Percentiles rank a stretch among this genome's conserved stretches.
Conservation (phyloP, 2,329 filamentous ascomycete species). For the Saccharata proteae region DNA sequence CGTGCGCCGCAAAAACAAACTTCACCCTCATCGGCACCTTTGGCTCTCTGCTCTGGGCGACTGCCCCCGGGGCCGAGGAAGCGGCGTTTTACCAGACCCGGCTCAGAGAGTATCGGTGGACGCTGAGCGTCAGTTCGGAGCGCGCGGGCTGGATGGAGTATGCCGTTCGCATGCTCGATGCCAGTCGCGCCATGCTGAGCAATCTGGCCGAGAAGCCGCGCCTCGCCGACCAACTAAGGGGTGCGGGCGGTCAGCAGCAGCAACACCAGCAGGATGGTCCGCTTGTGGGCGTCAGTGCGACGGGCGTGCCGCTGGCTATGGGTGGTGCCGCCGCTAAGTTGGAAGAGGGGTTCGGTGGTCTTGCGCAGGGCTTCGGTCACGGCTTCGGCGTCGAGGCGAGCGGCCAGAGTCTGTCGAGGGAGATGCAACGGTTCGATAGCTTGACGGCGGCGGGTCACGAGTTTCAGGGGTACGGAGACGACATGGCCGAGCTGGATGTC, state of each 20-base stretch:
- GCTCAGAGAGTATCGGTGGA: conserved; percentile 87
- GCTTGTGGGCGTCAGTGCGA: too few species aligned
- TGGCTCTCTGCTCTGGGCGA: conserved; percentile 79
- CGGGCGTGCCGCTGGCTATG: too few species aligned
- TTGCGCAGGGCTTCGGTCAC: too few species aligned
- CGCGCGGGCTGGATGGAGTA: conserved; percentile 42
- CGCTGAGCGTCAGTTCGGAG: conserved; percentile 72
- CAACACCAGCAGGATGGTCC: conserved; percentile 3
- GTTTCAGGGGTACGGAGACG: too few species aligned
- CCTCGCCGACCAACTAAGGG: conserved; percentile 2
- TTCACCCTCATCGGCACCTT: conserved; percentile 94
- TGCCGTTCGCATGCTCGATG: conserved; percentile 34
- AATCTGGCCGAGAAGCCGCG: conserved; percentile 32
- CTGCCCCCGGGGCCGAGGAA: conserved; percentile 75
- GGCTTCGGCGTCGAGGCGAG: too few species aligned
- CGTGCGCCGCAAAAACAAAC: conserved; percentile 75
- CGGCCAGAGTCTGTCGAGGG: too few species aligned
- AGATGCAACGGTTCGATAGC: too few species aligned
- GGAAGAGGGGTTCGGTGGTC: too few species aligned
- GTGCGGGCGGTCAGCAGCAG: conserved; percentile 1
- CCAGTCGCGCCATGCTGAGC: conserved; percentile 30
- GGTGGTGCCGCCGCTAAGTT: too few species aligned
- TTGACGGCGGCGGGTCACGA: too few species aligned
- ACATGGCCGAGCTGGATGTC: too few species aligned
- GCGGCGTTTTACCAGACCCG: conserved; percentile 83